phyloP scores from a whole-genome alignment of 352 stramenopile genomes.

The Pythium folliculosum region DNA sequence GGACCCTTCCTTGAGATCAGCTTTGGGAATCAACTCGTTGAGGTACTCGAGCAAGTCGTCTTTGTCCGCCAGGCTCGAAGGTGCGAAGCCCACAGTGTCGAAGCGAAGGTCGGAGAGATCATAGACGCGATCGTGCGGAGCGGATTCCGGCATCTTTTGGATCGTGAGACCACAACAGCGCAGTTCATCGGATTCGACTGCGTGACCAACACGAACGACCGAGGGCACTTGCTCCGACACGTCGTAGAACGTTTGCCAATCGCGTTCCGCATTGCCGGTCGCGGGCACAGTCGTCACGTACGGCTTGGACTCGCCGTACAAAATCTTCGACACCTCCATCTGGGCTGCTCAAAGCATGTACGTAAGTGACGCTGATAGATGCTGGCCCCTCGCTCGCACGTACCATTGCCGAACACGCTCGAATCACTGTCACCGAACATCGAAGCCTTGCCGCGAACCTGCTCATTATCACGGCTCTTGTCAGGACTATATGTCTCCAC shows the following conservation, averaged over 20 bases:
- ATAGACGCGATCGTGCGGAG: slow-evolving; percentile 54
- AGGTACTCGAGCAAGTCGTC: slow-evolving; percentile 68
- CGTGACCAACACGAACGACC: slow-evolving; percentile 73
- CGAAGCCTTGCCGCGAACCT: slow-evolving; percentile 64
- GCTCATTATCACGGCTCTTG: not conserved
- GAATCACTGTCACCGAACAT: slow-evolving; percentile 31
- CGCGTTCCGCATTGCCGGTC: slow-evolving; percentile 58
- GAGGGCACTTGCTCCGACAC: slow-evolving; percentile 85
- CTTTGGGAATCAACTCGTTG: slow-evolving; percentile 75
- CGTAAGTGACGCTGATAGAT: not conserved
- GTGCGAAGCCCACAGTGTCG: slow-evolving; percentile 48
- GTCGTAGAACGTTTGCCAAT: slow-evolving; percentile 87
- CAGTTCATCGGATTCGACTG: slow-evolving; percentile 46
- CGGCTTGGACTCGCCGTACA: slow-evolving; percentile 70
- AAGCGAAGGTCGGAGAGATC: slow-evolving; percentile 70
- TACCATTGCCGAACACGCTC: slow-evolving; percentile 23
- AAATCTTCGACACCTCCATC: slow-evolving; percentile 81
- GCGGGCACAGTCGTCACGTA: slow-evolving; percentile 78
- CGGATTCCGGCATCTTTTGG: slow-evolving; percentile 74
- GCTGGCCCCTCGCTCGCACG: not conserved
- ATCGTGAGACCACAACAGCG: slow-evolving; percentile 76
- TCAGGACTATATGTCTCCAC: not conserved
- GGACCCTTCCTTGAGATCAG: slow-evolving; percentile 53
- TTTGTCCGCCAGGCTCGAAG: slow-evolving; percentile 49
- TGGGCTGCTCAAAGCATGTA: slow-evolving; percentile 26